These are phyloP conservation scores for Chytriomyces sp. DNA, from an alignment of 192 early-diverging fungal species.

Conservation along the genomic window DNA sequence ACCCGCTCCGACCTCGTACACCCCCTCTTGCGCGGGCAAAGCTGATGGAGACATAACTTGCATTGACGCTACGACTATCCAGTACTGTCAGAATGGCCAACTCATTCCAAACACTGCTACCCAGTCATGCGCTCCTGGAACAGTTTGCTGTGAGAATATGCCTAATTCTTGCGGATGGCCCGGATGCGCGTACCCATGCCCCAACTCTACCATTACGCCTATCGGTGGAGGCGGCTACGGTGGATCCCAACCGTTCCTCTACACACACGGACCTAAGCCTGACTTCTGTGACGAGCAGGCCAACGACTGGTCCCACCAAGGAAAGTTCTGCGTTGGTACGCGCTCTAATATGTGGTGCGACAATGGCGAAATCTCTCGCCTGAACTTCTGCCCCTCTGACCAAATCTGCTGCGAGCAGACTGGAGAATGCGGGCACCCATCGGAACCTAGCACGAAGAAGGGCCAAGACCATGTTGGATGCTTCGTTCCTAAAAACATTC, in stretches of 20 bases:
- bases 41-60: conserved; percentile 5
- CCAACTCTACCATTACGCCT: neutral
- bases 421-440: neutral
- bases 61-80: neutral
- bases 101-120: neutral
- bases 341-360: conserved; percentile 13
- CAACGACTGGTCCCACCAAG: conserved; percentile 3
- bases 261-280: neutral
- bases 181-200: neutral
- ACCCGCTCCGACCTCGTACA: conserved; percentile 13
- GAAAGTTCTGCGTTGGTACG: neutral
- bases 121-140: conserved; percentile 12
- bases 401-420: conserved; percentile 25
- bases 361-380: neutral
- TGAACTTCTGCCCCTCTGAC: neutral
- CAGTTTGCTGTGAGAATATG: conserved; percentile 17
- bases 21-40: conserved; percentile 10
- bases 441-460: neutral
- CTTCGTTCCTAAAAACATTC: conserved; percentile 8
- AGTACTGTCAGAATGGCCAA: neutral
- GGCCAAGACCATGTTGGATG: neutral
- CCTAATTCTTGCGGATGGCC: neutral
- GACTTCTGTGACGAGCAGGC: neutral
- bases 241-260: neutral
- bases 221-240: neutral